Evolutionary conservation across 176 grass and related monocot species (phyloP).

Genomic region (Saccharum officinarum): DNA sequence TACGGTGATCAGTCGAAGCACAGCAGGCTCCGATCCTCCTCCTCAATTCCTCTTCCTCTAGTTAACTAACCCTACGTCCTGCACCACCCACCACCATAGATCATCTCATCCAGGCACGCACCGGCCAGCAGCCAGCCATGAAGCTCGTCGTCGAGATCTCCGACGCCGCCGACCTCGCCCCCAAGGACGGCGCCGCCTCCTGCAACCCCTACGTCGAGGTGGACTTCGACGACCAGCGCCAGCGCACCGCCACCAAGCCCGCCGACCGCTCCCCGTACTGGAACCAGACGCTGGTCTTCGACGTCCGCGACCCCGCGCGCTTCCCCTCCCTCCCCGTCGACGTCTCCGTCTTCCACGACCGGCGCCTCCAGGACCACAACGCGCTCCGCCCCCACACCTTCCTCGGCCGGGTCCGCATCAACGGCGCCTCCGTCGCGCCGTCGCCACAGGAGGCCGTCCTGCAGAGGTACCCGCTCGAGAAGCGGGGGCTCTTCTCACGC

Average conservation of each 20-base stretch:
- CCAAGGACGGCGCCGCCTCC: conserved; percentile 56
- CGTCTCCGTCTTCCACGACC: conserved; percentile 64
- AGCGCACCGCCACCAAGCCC: conserved; percentile 59
- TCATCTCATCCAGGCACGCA: too few relatives aligned
- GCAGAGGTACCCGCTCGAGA: conserved; percentile 80
- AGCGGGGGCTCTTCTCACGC: conserved; percentile 67
- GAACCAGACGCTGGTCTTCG: conserved; percentile 72
- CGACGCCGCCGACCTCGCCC: conserved; percentile 57
- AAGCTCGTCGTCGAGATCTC: conserved; percentile 78
- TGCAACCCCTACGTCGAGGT: conserved; percentile 77
- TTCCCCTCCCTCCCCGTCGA: conserved; percentile 31
- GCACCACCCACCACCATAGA: too few relatives aligned
- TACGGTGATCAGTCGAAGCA: too few relatives aligned
- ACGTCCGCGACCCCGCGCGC: conserved; percentile 41
- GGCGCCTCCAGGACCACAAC: conserved; percentile 21
- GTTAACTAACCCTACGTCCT: too few relatives aligned
- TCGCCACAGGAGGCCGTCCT: conserved; percentile 35
- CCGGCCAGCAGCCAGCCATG: conserved; percentile 22
- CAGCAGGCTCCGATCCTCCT: too few relatives aligned
- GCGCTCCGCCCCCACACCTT: conserved; percentile 39
- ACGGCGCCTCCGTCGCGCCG: conserved; percentile 43
- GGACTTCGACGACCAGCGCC: conserved; percentile 55
- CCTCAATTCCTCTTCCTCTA: too few relatives aligned
- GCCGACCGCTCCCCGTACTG: conserved; percentile 52
- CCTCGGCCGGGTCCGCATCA: conserved; percentile 70